A percentile compares a stretch with the other conserved stretches of the same genome.
phyloP scores from a whole-genome alignment of 805 yeast genomes.

The Candida alai region DNA sequence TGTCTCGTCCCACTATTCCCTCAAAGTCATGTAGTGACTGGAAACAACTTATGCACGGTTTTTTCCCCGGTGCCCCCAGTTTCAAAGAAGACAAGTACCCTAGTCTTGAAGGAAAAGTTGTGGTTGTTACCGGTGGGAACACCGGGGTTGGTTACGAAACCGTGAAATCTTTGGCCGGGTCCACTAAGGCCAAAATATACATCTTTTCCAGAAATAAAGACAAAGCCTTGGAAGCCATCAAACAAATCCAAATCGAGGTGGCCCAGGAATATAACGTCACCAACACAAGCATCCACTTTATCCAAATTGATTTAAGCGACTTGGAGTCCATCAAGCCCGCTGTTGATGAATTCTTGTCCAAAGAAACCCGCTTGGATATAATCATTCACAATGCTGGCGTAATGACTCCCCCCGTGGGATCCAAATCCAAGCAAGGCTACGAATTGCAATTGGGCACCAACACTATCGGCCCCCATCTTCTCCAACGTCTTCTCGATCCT shows the following conservation, averaged over 20 bases:
- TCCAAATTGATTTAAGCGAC: slow-evolving; percentile 33
- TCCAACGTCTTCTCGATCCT: slow-evolving; percentile 11
- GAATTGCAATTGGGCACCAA: slow-evolving; percentile 29
- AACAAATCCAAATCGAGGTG: slow-evolving; percentile 19
- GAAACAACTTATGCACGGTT: slow-evolving; percentile 7
- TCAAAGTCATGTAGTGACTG: slow-evolving; percentile 5
- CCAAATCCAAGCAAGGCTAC: slow-evolving; percentile 35
- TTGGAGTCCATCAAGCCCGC: slow-evolving; percentile 39
- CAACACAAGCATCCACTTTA: slow-evolving; percentile 9
- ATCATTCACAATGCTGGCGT: slow-evolving; percentile 27
- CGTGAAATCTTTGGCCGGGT: slow-evolving; percentile 23
- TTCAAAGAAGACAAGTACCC: slow-evolving; percentile 18
- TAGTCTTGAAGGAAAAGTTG: slow-evolving; percentile 32
- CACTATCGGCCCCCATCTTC: slow-evolving; percentile 13
- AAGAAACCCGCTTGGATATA: slow-evolving; percentile 16
- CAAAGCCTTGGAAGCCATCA: slow-evolving; percentile 27
- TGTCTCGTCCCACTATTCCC: slow-evolving; percentile 6
- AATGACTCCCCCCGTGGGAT: slow-evolving; percentile 19
- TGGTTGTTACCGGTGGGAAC: slow-evolving; percentile 38
- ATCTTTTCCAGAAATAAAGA: slow-evolving; percentile 30
- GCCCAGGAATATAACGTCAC: slow-evolving; percentile 13
- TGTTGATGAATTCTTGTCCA: slow-evolving; percentile 18
- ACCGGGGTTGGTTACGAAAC: slow-evolving; percentile 32
- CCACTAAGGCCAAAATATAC: slow-evolving; percentile 32
- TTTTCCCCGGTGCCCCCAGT: slow-evolving; percentile 9